Conservation (phyloP, 306 rosid genomes). For the Cucurbita maxima region DNA sequence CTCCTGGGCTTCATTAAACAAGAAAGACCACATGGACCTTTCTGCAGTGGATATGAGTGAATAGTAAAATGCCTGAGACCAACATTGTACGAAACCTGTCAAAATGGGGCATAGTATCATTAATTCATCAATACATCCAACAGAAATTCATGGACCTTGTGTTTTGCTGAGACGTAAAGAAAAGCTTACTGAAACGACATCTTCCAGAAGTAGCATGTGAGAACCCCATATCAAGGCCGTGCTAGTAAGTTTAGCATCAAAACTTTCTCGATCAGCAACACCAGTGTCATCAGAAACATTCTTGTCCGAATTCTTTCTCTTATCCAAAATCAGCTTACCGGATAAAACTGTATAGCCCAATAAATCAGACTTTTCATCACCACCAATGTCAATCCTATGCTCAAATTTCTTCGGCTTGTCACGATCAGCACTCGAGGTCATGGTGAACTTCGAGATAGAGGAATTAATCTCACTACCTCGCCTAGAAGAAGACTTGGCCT, state of each 20-base stretch:
- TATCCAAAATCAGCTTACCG: slow-evolving; percentile 73
- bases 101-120: slow-evolving; percentile 18
- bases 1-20: slow-evolving; percentile 60
- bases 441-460: slow-evolving; percentile 12
- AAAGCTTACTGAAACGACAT: slow-evolving; percentile 70
- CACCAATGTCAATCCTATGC: slow-evolving; percentile 65
- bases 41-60: slow-evolving; percentile 73
- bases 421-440: slow-evolving; percentile 25
- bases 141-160: slow-evolving; percentile 14
- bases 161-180: slow-evolving; percentile 6
- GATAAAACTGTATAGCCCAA: slow-evolving; percentile 65
- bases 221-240: slow-evolving; percentile 84
- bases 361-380: slow-evolving; percentile 81
- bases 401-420: slow-evolving; percentile 47
- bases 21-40: slow-evolving; percentile 60
- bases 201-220: slow-evolving; percentile 54
- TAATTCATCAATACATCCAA: slow-evolving; percentile 9
- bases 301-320: slow-evolving; percentile 27
- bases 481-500: slow-evolving; percentile 39
- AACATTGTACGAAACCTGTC: slow-evolving; percentile 83
- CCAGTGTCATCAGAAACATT: slow-evolving; percentile 29
- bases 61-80: slow-evolving; percentile 92
- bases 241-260: slow-evolving; percentile 78
- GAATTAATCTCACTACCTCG: slow-evolving; percentile 22
- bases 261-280: slow-evolving; percentile 28